Evolutionary conservation across 768 basidiomycete species (phyloP).

Genomic region (Chalciporus piperatus): DNA sequence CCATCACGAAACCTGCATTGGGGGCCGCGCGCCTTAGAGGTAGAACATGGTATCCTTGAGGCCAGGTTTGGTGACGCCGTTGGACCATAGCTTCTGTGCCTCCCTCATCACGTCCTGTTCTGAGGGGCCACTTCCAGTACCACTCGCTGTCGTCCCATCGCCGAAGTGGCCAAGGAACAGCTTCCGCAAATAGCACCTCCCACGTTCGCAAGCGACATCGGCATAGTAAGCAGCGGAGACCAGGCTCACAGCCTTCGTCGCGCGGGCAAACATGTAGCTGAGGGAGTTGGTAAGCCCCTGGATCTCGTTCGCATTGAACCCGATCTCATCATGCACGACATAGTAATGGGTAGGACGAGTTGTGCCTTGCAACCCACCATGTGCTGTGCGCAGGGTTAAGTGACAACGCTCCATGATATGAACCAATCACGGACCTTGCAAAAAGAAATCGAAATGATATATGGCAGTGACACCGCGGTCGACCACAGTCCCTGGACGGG

Average conservation of each 20-base stretch:
- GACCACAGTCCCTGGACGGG: slow-evolving; percentile 51
- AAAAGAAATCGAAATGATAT: slow-evolving; percentile 55
- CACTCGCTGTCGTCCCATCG: slow-evolving; percentile 28
- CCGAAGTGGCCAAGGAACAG: slow-evolving; percentile 39
- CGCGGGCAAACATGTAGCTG: slow-evolving; percentile 56
- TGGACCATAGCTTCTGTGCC: slow-evolving; percentile 53
- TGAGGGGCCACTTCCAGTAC: slow-evolving; percentile 34
- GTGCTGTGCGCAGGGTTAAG: slow-evolving; percentile 24
- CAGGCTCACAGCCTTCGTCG: slow-evolving; percentile 46
- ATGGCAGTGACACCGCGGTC: slow-evolving; percentile 53
- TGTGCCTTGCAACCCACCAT: slow-evolving; percentile 47
- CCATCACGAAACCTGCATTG: neutral
- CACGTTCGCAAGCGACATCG: slow-evolving; percentile 52
- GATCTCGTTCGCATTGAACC: slow-evolving; percentile 46
- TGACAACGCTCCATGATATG: neutral
- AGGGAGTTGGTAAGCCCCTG: slow-evolving; percentile 55
- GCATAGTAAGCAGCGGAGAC: slow-evolving; percentile 41
- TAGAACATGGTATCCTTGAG: slow-evolving; percentile 79
- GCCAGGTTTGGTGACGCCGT: slow-evolving; percentile 45
- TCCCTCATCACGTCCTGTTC: slow-evolving; percentile 54
- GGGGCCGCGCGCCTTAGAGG: slow-evolving; percentile 37
- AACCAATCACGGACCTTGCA: slow-evolving; percentile 38
- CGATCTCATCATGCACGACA: slow-evolving; percentile 52
- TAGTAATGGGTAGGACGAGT: slow-evolving; percentile 56
- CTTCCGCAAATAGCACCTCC: slow-evolving; percentile 50